These are phyloP conservation scores for Pelargonium cotyledonis DNA, from an alignment of 441 rosid genomes.

Conservation along the genomic window DNA sequence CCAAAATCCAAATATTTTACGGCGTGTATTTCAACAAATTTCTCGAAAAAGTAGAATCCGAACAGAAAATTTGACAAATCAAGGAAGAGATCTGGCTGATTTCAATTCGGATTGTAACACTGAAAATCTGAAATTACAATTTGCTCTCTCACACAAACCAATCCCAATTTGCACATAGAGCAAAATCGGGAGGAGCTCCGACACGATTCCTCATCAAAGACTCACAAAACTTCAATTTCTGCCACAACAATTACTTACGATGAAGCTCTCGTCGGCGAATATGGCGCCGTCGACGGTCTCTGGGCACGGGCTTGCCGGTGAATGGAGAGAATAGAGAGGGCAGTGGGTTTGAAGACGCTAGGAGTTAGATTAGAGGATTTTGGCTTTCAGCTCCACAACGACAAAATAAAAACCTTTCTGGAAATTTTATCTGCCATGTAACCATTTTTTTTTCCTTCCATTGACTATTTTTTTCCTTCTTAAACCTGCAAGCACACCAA, in stretches of 20 bases:
- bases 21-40: background rate
- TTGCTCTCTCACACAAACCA: constrained; percentile 1
- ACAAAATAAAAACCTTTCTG: too few species aligned
- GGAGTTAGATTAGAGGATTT: too few species aligned
- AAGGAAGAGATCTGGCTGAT: constrained; percentile 6
- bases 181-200: background rate
- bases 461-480: too few species aligned
- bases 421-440: too few species aligned
- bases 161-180: background rate
- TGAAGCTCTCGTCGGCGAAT: constrained; percentile 9
- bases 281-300: constrained; percentile 3
- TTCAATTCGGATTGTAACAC: background rate
- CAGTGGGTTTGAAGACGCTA: too few species aligned
- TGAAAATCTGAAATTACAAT: background rate
- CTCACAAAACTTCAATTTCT: background rate
- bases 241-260: background rate
- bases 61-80: background rate
- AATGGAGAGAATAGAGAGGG: too few species aligned
- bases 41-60: background rate
- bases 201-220: background rate
- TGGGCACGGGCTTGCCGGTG: background rate
- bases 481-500: too few species aligned
- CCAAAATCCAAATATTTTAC: background rate
- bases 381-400: too few species aligned
- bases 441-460: too few species aligned